A percentile compares a stretch with the other conserved stretches of the same genome.
Evolutionary conservation across 1,139 yeast genomes (phyloP).

Genomic region (Chernovozyma aurita): DNA sequence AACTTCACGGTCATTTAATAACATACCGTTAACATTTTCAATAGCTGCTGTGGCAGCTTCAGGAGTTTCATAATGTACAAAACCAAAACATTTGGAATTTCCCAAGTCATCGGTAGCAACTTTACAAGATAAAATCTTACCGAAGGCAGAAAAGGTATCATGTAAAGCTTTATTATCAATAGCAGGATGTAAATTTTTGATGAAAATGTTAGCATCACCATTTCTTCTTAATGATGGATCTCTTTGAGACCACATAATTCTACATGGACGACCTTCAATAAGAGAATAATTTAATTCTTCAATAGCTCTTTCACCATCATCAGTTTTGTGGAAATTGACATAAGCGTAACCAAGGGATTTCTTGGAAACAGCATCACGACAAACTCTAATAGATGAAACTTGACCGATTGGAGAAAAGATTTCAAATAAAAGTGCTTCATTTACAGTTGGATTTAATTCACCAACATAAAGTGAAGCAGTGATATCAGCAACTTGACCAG

Average conservation of each 20-base stretch:
- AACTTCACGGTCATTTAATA: conserved; percentile 93
- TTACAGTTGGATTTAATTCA: conserved; percentile 88
- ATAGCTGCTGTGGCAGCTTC: conserved; percentile 95
- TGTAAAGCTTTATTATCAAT: conserved; percentile 98
- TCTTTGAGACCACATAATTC: conserved; percentile 99
- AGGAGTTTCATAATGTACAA: conserved; percentile 92
- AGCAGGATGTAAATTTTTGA: conserved; percentile 97
- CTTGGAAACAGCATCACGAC: conserved; percentile 98
- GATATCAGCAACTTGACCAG: conserved; percentile 41
- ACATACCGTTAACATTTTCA: conserved; percentile 98
- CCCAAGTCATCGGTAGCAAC: conserved; percentile 95
- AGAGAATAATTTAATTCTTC: conserved; percentile 93
- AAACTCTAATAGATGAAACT: conserved; percentile 94
- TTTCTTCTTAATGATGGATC: conserved; percentile 95
- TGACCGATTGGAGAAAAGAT: conserved; percentile 93
- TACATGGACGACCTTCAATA: conserved; percentile 95
- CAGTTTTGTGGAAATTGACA: conserved; percentile 88
- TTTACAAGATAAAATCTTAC: conserved; percentile 93
- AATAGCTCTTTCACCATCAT: conserved; percentile 91
- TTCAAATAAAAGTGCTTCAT: conserved; percentile 94
- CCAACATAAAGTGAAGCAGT: conserved; percentile 96
- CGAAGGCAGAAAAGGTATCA: conserved; percentile 97
- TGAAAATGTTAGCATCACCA: conserved; percentile 96
- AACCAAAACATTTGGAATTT: conserved; percentile 93
- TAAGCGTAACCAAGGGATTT: conserved; percentile 98